These are phyloP conservation scores for Macrotyloma uniflorum DNA, from an alignment of 306 rosid species.

Conservation along the genomic window DNA sequence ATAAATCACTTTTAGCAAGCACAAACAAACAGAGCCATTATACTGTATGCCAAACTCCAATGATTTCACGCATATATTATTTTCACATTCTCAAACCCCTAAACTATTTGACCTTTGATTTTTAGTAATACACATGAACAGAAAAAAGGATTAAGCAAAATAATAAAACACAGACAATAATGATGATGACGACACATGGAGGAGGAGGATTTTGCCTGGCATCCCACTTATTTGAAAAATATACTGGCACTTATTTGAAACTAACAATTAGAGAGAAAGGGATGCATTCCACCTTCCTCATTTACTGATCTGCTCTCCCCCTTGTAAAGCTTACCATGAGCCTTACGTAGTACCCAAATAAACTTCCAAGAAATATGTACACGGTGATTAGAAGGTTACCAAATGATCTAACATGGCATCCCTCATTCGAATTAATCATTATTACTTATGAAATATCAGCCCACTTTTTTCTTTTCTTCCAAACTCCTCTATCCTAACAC, in stretches of 20 bases:
- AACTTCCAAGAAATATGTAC: background rate
- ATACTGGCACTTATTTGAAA: background rate
- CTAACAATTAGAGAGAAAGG: background rate
- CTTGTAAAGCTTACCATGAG: background rate
- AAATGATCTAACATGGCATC: background rate
- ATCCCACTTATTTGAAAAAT: background rate
- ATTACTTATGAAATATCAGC: background rate
- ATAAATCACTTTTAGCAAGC: too few species aligned
- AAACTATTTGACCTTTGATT: background rate
- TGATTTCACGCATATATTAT: background rate
- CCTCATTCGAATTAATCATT: background rate
- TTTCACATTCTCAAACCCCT: slow-evolving; percentile 7
- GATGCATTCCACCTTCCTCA: background rate
- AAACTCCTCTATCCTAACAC: background rate
- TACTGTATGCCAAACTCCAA: background rate
- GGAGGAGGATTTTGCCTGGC: background rate
- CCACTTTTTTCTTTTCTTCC: background rate
- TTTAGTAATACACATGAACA: background rate
- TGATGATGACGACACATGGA: background rate
- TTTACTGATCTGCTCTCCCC: background rate
- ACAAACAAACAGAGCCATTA: background rate
- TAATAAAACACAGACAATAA: background rate
- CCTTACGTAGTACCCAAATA: background rate
- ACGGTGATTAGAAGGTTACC: background rate
- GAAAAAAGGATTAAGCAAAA: background rate